Evolutionary conservation across 371 early-diverging fungal genomes (phyloP).

Genomic region (Mortierella sp.): DNA sequence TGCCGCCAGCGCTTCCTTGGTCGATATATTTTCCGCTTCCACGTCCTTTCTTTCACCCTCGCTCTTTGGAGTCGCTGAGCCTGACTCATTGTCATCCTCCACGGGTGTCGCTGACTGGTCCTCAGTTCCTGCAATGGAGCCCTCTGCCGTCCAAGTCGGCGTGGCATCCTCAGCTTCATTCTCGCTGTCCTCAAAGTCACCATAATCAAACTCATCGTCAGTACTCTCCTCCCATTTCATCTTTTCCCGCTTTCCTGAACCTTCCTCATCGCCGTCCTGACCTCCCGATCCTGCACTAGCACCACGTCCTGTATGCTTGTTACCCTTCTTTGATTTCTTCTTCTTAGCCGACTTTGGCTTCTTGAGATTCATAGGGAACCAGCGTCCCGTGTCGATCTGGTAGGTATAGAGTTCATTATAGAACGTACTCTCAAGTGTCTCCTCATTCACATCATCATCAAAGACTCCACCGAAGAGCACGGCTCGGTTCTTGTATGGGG

Average conservation of each 20-base stretch:
- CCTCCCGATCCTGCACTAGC: conserved; percentile 7
- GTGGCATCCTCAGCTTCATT: conserved; percentile 16
- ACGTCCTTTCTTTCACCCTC: conserved; percentile 4
- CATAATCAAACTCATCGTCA: conserved; percentile 56
- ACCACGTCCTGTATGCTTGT: conserved; percentile 13
- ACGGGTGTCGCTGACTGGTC: conserved; percentile 1
- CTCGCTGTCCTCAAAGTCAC: conserved; percentile 52
- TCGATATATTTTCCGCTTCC: conserved; percentile 1
- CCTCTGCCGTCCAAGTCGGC: neutral
- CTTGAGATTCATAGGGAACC: conserved; percentile 57
- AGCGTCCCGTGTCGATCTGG: conserved; percentile 56
- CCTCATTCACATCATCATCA: conserved; percentile 70
- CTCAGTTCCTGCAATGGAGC: conserved; percentile 9
- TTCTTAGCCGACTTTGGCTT: conserved; percentile 53
- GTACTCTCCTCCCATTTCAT: conserved; percentile 55
- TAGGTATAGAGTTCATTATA: conserved; percentile 64
- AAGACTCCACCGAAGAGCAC: conserved; percentile 70
- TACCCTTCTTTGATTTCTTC: conserved; percentile 52
- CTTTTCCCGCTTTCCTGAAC: conserved; percentile 42
- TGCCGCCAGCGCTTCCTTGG: conserved; percentile 47
- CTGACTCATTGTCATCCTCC: conserved; percentile 1
- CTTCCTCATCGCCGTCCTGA: conserved; percentile 29
- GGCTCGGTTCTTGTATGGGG: conserved; percentile 64
- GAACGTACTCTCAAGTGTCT: conserved; percentile 64
- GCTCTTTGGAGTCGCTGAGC: neutral